Base-by-base conservation (phyloP, 805 yeast species). In the Cyberlindnera misumaiensis region DNA sequence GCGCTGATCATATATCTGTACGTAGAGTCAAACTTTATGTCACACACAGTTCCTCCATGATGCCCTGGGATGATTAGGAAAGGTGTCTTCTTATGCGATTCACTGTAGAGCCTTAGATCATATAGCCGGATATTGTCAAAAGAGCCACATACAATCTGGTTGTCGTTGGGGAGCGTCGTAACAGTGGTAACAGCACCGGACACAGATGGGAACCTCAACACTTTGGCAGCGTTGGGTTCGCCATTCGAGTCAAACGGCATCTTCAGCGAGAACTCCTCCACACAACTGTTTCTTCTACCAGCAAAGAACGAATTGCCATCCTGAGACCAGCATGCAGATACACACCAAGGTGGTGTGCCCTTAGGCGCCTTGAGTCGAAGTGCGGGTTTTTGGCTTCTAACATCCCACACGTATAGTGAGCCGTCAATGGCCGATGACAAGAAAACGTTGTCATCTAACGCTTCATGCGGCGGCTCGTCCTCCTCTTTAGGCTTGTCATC, bases 51-150 rank as follows among this genome's bases (percentile, higher is more conserved):
- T 20, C 97, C 96, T 35, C 98, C 97, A 54, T 86, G 96, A 59
- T 93, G 97, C 1, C 98, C 97, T 0, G 98, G 96, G 10, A 93
- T 73, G 49, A 94, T 89, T 58, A 81, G 70, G 55, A 90, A 93
- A 13, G 97, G 97, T 1, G 60, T 53, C 12, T 56, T 57, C 36
- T 55, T 69, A 38, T 44, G 60, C 14, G 54, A 45, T 28, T 66
- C 65, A 29, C 17, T 14, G 43, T 70, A 59, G 36, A 72, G 52
- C 46, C 70, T 61, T 42, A 88, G 67, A 53, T 93, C 95, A 62
- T 87, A 93, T 22, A 93, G 63, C 51, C 98, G 70, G 28, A 93
- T 79, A 53, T 93, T 93, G 56, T 93, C 98, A 47, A 72, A 74
- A 2, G 96, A 89, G 0, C 95, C 97, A 58, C 96, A 87, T 12